A percentile compares a stretch with the other conserved stretches of the same genome.
These are phyloP conservation scores for Saprolegnia diclina DNA, from an alignment of 352 stramenopile genomes.

Conservation along the genomic window DNA sequence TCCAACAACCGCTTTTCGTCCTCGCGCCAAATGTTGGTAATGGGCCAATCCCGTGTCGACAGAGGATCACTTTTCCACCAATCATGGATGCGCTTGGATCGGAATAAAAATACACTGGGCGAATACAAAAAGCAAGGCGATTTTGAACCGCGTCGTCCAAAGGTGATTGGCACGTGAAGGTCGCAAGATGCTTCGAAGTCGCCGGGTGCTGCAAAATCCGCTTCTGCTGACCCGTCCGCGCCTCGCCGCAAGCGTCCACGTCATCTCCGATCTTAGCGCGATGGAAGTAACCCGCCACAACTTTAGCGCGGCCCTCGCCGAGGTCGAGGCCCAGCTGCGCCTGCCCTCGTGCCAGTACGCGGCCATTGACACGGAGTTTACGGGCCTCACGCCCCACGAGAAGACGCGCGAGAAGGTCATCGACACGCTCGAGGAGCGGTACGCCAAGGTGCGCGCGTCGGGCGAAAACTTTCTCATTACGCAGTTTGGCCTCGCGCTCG, in stretches of 20 bases:
- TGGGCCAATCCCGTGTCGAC: not conserved
- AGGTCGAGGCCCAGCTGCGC: conserved; percentile 56
- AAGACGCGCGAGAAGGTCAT: conserved; percentile 41
- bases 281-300: conserved; percentile 85
- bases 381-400: conserved; percentile 62
- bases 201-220: not conserved
- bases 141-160: not conserved
- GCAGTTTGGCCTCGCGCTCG: conserved; percentile 73
- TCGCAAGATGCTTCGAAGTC: not conserved
- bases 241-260: not conserved
- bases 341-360: conserved; percentile 61
- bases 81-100: not conserved
- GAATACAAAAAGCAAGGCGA: not conserved
- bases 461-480: conserved; percentile 78
- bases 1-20: not conserved
- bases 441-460: conserved; percentile 61
- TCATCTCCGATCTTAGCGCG: conserved; percentile 22
- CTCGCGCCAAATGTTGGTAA: not conserved
- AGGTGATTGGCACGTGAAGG: conserved; percentile 1
- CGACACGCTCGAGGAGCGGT: conserved; percentile 75
- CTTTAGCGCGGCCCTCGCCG: conserved; percentile 51
- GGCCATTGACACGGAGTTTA: conserved; percentile 82
- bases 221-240: not conserved
- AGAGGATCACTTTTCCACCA: not conserved
- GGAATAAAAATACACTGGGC: not conserved